Evolutionary conservation across 345 rosid species (phyloP).

Genomic region (Dipteronia sinensis): DNA sequence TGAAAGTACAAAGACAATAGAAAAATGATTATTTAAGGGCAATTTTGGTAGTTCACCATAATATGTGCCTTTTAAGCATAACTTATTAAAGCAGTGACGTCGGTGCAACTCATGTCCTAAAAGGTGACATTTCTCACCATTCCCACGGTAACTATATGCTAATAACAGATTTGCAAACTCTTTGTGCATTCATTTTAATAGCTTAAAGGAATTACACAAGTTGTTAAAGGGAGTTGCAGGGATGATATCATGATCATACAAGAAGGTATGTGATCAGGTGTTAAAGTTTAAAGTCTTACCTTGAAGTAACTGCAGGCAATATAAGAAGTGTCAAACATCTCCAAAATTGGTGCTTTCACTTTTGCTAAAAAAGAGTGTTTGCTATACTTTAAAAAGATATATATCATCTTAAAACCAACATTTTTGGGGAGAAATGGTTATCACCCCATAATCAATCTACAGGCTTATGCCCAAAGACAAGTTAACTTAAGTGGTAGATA

Average conservation of each 20-base stretch:
- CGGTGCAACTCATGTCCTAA: too few relatives aligned
- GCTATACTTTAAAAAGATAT: background rate
- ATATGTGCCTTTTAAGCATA: too few relatives aligned
- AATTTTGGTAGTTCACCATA: too few relatives aligned
- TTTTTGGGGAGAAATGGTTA: background rate
- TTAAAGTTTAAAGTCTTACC: background rate
- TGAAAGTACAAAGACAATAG: too few relatives aligned
- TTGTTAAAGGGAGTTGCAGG: background rate
- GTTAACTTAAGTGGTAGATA: background rate
- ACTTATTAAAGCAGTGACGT: too few relatives aligned
- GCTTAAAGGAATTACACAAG: background rate
- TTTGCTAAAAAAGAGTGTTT: background rate
- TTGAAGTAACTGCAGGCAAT: background rate
- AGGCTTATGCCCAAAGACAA: too few relatives aligned
- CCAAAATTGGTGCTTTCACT: background rate
- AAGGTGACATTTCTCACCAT: too few relatives aligned
- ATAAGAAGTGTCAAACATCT: background rate
- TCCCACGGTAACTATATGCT: too few relatives aligned
- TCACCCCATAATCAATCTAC: background rate
- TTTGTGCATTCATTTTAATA: background rate
- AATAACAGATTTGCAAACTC: too few relatives aligned
- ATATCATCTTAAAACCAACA: background rate
- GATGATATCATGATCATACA: constrained; percentile 1
- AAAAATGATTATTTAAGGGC: too few relatives aligned
- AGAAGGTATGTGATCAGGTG: background rate